Base-by-base conservation (phyloP, 768 basidiomycete species). In the Sarcodon aspratus region DNA sequence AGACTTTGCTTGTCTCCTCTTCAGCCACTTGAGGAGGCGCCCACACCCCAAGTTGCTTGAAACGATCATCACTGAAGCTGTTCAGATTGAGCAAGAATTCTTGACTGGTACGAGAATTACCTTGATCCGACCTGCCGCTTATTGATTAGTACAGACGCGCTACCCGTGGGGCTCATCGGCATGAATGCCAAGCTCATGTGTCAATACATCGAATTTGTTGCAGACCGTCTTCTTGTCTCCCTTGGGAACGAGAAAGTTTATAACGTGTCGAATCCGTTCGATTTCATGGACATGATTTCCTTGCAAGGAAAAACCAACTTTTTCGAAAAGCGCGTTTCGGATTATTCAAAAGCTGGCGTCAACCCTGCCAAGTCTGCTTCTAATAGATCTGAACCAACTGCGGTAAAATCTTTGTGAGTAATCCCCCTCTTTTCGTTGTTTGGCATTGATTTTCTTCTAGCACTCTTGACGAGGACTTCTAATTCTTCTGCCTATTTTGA, bases 1-100 rank as follows among this genome's bases (percentile, higher is more conserved):
- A 62, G 71, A 74, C 59, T 73, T 76, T 61, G 76, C 75, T 50
- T 76, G 75, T 67, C 58, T 75, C 42, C 64, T 75, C 54, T 73
- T 75, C 67, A 66, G 66, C 54, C 74, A 73, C 68, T 71, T 73
- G 59, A 61, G 68, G 61, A 66, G 69, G 48, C 63, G 73, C 33
- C 74, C 74, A 31, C 69, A 74, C 59, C 73, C 73, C 21, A 66
- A 69, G 11, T 69, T 69, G 17, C 69, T 76, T 54, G 53, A 57
- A 43, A 52, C 45, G 44, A 75, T 75, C 66, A 72, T 75, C 60
- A 52, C 52, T 32, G 71, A 74, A 55, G 74, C 74, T 18, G 71
- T 73, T 42, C 53, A 51, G 48, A 69, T 73, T 51, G 71, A 73
- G 58, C 66, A 71, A 52, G 65, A 68, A 51, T 72, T 72, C 65